Evolutionary conservation across 441 rosid genomes (phyloP), one percentile per base, ranked within the genome.

Genomic region (Brassica balearica): DNA sequence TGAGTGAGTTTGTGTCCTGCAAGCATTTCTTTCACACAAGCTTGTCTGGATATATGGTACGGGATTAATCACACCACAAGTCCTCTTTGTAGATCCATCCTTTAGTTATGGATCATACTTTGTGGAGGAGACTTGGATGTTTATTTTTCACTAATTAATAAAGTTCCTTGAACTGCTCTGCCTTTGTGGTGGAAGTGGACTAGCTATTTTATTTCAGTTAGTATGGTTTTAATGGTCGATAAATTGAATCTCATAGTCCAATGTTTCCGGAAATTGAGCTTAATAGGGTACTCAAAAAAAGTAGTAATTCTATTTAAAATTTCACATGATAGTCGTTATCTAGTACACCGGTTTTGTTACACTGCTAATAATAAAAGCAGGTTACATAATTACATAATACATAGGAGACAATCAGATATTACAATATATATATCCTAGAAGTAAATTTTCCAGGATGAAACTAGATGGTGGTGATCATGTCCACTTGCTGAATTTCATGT

Each of bases 401-500:
- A 3, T 14, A 64, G n/a, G 8, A 10, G 29, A 48, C 22, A 25
- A 23, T 68, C 61, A 48, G n/a, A 48, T 48, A 14, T 23, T 25
- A 23, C 61, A 48, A 14, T 25, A 34, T 19, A 19, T 15, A 67
- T 20, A 67, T 46, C 7, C 59, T 67, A 12, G 59, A 46, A 67
- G 56, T 12, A 19, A 59, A 0, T 9, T 46, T 68, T 48, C 71
- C 19, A 46, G 10, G 70, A 20, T 8, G 56, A 41, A 66, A 66
- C 36, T 46, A 32, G 48, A 55, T 55, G 73, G 73, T 69, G 15
- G 29, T 70, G 12, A 46, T 69, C 11, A 68, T 3, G 58, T 69
- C 29, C 75, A 59, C 58, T 22, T 38, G 58, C 38, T 59, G 41
- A 71, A 60, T 60, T 59, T 71, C 67, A 71, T 22, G 58, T 71